Base-by-base conservation (phyloP, 768 basidiomycete genomes). In the Macrocybe gigantea region DNA sequence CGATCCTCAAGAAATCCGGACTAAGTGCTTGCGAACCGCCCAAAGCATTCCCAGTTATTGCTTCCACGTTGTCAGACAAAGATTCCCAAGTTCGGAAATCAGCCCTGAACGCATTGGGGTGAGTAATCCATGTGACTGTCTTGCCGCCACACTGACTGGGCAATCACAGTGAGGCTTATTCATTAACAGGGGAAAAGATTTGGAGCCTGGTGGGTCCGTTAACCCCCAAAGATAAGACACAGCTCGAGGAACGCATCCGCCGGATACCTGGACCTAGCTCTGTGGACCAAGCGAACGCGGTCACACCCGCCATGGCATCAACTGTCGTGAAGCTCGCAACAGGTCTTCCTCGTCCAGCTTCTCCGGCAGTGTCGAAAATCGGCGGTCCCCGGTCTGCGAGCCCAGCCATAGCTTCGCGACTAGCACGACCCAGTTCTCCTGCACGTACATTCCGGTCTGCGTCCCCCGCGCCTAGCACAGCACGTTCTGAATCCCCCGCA, bases 71-170 rank as follows among this genome's bases (percentile, higher is more conserved):
- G 52, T 81, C 85, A 22, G 93, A 95, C 62, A 91, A 90, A 61
- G 95, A 98, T 64, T 82, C 89, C 1, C 74, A 80, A 48, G 92
- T 93, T 38, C 79, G 94, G 8, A 94, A 88, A 59, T 91, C 94
- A 6, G 88, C 92, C 4, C 72, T 98, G 34, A 77, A 79, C 33
- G 76, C 83, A 35, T 71, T 98, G 43, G 86, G 93, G 93, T 88
- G 60, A 58, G 72, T 67, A n/a, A 46, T 22, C 41, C 15, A 22
- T 40, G 49, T 38, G 11, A 45, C 31, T 53, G 32, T 11, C 12
- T 45, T 10, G 35, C 40, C 42, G 32, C 22, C 22, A 22, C 40
- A 15, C 30, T 45, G 13, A 48, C 41, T 38, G 53, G 52, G 53
- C 54, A 44, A 8, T 57, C 51, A 36, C 54, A 93, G 93, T 48